These are phyloP conservation scores for Colletotrichum zoysiae DNA, from an alignment of 2,329 filamentous ascomycete species.

Conservation along the genomic window DNA sequence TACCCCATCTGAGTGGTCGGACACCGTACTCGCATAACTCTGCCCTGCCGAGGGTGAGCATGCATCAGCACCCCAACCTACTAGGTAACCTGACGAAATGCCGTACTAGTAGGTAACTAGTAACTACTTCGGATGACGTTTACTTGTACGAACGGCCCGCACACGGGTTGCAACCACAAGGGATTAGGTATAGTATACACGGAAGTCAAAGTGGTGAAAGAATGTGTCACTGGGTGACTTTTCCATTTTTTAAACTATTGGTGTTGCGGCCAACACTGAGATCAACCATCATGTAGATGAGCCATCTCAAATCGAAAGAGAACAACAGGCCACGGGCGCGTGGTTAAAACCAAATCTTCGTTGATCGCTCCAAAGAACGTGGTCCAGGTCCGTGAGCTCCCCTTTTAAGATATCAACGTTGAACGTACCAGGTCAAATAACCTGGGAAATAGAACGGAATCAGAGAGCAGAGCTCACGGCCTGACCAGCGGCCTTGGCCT, in stretches of 20 bases:
- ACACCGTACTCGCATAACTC: slow-evolving; percentile 20
- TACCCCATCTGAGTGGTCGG: slow-evolving; percentile 1
- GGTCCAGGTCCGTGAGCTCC: slow-evolving; percentile 40
- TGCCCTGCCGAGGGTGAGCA: slow-evolving; percentile 11
- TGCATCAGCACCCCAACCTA: background rate
- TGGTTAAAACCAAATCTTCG: slow-evolving; percentile 25
- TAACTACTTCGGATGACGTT: slow-evolving; percentile 10
- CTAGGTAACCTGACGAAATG: too few species aligned
- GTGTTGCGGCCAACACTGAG: slow-evolving; percentile 40
- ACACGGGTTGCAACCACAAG: slow-evolving; percentile 3
- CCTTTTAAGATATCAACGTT: slow-evolving; percentile 35
- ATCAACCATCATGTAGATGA: slow-evolving; percentile 15
- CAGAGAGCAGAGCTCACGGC: slow-evolving; percentile 47
- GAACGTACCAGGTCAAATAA: slow-evolving; percentile 6
- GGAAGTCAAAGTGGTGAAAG: slow-evolving; percentile 1
- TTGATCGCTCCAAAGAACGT: slow-evolving; percentile 51
- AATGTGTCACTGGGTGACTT: slow-evolving; percentile 26
- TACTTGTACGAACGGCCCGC: background rate
- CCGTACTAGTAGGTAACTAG: background rate
- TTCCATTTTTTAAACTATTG: slow-evolving; percentile 36
- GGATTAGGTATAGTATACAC: background rate
- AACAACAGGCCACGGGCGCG: slow-evolving; percentile 31
- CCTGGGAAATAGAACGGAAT: slow-evolving; percentile 29
- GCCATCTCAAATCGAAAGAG: slow-evolving; percentile 34
- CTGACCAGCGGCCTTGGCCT: slow-evolving; percentile 54